Percentiles rank a stretch among this genome's conserved stretches.
Conservation (phyloP, 768 basidiomycete genomes). For the Mycena galericulata region DNA sequence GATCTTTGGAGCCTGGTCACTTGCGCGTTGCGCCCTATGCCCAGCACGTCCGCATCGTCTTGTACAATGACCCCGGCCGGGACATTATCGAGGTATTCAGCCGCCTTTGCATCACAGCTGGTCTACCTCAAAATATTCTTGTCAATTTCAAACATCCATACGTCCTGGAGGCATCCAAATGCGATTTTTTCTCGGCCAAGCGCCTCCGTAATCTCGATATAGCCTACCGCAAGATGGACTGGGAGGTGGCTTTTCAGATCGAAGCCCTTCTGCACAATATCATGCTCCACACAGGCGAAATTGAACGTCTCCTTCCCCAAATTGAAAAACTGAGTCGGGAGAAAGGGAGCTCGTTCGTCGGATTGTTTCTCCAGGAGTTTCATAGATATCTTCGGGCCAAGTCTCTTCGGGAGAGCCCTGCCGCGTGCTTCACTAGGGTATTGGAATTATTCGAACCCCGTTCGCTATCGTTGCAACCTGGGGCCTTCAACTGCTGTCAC, state of each 20-base stretch:
- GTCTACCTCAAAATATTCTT: conserved; percentile 50
- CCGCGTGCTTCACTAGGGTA: conserved; percentile 59
- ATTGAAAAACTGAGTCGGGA: conserved; percentile 55
- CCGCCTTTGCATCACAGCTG: conserved; percentile 64
- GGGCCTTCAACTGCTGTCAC: conserved; percentile 76
- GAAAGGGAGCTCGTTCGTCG: conserved; percentile 46
- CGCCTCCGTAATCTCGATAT: conserved; percentile 58
- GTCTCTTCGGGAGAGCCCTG: conserved; percentile 51
- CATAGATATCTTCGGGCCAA: conserved; percentile 60
- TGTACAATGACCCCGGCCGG: conserved; percentile 59
- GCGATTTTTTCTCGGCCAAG: conserved; percentile 63
- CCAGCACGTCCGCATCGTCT: conserved; percentile 73
- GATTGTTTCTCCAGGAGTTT: conserved; percentile 68
- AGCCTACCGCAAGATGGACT: conserved; percentile 62
- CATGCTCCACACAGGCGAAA: conserved; percentile 69
- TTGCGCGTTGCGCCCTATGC: conserved; percentile 74
- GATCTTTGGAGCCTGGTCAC: conserved; percentile 70
- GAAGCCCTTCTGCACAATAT: conserved; percentile 76
- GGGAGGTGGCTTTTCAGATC: conserved; percentile 82
- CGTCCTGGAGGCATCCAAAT: conserved; percentile 62
- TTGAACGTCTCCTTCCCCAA: conserved; percentile 57
- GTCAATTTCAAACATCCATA: conserved; percentile 46
- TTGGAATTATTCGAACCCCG: conserved; percentile 42
- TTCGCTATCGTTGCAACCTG: conserved; percentile 41
- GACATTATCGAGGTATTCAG: conserved; percentile 65